Percentiles rank a stretch among this genome's conserved stretches.
Evolutionary conservation across 768 basidiomycete species (phyloP).

Genomic region (Naganishia kalamii): DNA sequence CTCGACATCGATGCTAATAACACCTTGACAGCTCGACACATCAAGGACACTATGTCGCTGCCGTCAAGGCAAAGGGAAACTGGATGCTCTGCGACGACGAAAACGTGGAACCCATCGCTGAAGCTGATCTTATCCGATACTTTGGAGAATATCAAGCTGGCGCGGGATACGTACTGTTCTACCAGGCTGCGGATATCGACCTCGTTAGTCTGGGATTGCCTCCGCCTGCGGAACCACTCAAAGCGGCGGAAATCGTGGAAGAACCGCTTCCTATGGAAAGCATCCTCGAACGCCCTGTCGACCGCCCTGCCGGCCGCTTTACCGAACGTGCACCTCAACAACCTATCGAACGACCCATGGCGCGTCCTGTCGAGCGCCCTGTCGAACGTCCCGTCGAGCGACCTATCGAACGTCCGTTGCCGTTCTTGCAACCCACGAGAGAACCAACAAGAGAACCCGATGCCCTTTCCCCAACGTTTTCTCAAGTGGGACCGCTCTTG

Average conservation of each 20-base stretch:
- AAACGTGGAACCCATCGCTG: conserved; percentile 76
- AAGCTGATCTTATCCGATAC: conserved; percentile 83
- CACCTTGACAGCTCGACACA: conserved; percentile 70
- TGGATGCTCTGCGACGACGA: conserved; percentile 98
- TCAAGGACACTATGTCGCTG: conserved; percentile 95
- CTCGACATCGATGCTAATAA: conserved; percentile 17
- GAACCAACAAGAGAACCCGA: neutral
- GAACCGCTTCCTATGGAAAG: neutral
- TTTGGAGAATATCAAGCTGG: conserved; percentile 78
- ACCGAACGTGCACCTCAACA: too few species aligned
- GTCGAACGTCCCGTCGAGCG: neutral
- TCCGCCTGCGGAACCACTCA: conserved; percentile 2
- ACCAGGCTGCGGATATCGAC: conserved; percentile 86
- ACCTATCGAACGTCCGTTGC: neutral
- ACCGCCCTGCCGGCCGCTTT: too few species aligned
- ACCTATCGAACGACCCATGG: neutral
- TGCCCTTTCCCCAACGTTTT: conserved; percentile 11
- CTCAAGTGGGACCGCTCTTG: neutral
- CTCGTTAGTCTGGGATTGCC: conserved; percentile 61
- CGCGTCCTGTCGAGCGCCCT: neutral
- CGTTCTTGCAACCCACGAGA: too few species aligned
- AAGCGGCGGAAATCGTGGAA: neutral
- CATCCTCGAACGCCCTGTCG: too few species aligned
- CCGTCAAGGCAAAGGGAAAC: conserved; percentile 72
- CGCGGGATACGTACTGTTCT: conserved; percentile 93